Evolutionary conservation across 2,329 filamentous ascomycete genomes (phyloP), one percentile per base, ranked within the genome.

Genomic region (Venturia aucupariae): DNA sequence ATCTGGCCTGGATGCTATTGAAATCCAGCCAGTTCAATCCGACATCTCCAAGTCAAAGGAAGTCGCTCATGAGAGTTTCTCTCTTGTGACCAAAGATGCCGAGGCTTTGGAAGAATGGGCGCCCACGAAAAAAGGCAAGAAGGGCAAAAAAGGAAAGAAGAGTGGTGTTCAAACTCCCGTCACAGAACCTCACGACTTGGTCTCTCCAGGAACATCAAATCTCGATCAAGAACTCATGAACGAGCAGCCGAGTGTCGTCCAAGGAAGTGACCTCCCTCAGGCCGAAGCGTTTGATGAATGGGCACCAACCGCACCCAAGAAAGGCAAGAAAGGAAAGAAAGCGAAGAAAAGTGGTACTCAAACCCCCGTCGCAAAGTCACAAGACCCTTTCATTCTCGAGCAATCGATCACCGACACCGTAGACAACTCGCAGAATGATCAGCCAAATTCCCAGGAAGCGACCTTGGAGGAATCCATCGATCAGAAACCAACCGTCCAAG

Each of bases 241-340:
- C 27, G 51, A 35, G 35, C 11, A 8, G 51, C 30, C 30, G 19
- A 35, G 35, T 38, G 35, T 35, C 11, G 30, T 35, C 5, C 27
- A 57, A 57, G 51, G 35, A 2, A 57, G 30, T 35, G 27, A n/a
- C 24, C 11, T 57, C 17, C 51, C 30, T 32, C 27, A 57, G 30
- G 27, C 51, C 61, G 64, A 41, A 41, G 39, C 39, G 15, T 4
- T 41, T 13, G 39, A 41, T 41, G 39, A 67, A 66, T 65, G 64
- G 65, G 69, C 68, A 48, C 64, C 65, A 48, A 64, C 60, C n/a
- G 19, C 39, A 19, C n/a, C 64, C 6, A 69, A 67, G 38, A 63
- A 60, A 30, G 44, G 48, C 24, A 74, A 72, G 66, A 77, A 75
- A 65, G 70, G 71, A 5, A 73, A 73, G 67, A 70, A 68, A 27